A percentile compares a stretch with the other conserved stretches of the same genome.
These are phyloP conservation scores for Penicillium malachiteum DNA, from an alignment of 495 filamentous ascomycete genomes.

Conservation along the genomic window DNA sequence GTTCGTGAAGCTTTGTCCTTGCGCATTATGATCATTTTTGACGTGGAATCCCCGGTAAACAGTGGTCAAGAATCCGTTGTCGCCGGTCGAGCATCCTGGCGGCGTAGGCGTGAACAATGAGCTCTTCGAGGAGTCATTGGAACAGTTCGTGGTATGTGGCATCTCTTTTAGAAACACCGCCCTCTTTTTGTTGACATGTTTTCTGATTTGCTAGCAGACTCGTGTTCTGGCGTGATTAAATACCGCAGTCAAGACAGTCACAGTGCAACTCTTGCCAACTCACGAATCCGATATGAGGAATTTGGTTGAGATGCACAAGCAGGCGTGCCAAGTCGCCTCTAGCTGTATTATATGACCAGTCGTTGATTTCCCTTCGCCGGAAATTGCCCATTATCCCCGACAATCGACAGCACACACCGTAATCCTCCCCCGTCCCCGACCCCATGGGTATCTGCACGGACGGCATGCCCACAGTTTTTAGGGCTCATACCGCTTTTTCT, in stretches of 20 bases:
- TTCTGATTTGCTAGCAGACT: conserved; percentile 35
- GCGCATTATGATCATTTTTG: background rate
- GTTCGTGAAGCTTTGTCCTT: conserved; percentile 42
- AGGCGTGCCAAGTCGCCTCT: background rate
- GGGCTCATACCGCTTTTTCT: conserved; percentile 19
- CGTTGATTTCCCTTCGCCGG: background rate
- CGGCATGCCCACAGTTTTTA: background rate
- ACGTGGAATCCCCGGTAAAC: conserved; percentile 5
- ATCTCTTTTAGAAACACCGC: conserved; percentile 2
- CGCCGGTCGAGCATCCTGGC: conserved; percentile 83
- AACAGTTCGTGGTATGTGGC: conserved; percentile 70
- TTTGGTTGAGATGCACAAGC: background rate
- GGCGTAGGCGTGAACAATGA: conserved; percentile 90
- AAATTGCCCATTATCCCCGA: background rate
- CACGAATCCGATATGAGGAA: too few relatives aligned
- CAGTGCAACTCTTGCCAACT: background rate
- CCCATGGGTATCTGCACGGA: conserved; percentile 1
- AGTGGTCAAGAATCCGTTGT: conserved; percentile 95
- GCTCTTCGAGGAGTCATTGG: conserved; percentile 87
- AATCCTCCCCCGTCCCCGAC: conserved; percentile 4
- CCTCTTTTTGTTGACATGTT: conserved; percentile 14
- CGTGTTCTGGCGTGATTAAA: conserved; percentile 34
- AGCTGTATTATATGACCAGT: background rate
- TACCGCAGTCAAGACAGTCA: background rate
- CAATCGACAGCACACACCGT: conserved; percentile 11